Conservation (phyloP, 2,329 filamentous ascomycete genomes). For the Gremmenia infestans region DNA sequence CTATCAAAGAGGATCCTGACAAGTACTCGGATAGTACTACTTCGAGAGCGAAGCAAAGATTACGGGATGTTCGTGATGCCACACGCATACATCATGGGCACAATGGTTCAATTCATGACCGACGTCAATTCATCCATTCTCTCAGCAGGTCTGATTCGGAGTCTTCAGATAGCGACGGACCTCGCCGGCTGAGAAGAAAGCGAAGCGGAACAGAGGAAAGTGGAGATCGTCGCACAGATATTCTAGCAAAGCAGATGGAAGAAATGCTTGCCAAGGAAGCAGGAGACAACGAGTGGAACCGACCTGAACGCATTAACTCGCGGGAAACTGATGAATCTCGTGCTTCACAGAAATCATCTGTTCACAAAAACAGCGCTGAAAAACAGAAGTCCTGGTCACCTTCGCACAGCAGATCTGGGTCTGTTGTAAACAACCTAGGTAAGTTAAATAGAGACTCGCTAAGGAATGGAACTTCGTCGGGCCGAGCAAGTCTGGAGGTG, state of each 20-base stretch:
- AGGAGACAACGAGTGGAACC: slow-evolving; percentile 23
- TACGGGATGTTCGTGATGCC: slow-evolving; percentile 48
- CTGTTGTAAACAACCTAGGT: slow-evolving; percentile 15
- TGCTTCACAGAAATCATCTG: slow-evolving; percentile 11
- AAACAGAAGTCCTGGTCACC: not conserved
- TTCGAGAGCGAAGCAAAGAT: slow-evolving; percentile 55
- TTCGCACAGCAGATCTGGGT: slow-evolving; percentile 20
- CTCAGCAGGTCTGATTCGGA: slow-evolving; percentile 54
- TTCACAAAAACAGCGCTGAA: slow-evolving; percentile 7
- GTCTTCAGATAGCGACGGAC: slow-evolving; percentile 52
- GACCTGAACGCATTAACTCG: slow-evolving; percentile 11
- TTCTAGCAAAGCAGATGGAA: slow-evolving; percentile 58
- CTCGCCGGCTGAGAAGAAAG: slow-evolving; percentile 32
- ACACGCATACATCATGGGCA: slow-evolving; percentile 52
- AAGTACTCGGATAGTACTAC: slow-evolving; percentile 44
- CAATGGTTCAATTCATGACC: slow-evolving; percentile 45
- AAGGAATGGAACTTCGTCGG: slow-evolving; percentile 17
- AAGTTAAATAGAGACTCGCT: slow-evolving; percentile 16
- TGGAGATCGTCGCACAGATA: slow-evolving; percentile 45
- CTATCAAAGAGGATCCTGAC: slow-evolving; percentile 24
- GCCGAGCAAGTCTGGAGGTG: slow-evolving; percentile 43
- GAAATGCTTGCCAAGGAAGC: slow-evolving; percentile 55
- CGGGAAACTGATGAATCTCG: slow-evolving; percentile 10
- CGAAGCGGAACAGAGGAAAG: slow-evolving; percentile 40
- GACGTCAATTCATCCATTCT: slow-evolving; percentile 48